Base-by-base conservation (phyloP, 176 grass and related monocot species). In the Dactylis glomerata region DNA sequence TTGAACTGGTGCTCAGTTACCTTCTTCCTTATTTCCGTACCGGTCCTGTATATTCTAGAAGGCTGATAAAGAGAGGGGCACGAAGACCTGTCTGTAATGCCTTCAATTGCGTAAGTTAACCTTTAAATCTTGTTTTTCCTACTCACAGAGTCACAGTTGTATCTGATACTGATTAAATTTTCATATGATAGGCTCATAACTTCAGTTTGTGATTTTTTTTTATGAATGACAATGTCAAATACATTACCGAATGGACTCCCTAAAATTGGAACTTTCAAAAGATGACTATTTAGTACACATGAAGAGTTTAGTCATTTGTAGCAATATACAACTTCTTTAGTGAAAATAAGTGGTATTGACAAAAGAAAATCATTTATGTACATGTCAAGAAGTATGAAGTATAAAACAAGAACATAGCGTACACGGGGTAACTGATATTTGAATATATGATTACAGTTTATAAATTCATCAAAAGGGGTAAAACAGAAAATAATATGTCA, bases 91-190 rank as follows among this genome's bases (percentile, higher is more conserved):
- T 68, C 8, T 36, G 27, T 47, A 14, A 84, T 38, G 28, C 62
- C 11, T 50, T 66, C 13, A 62, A 73, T 42, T 33, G 3, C 51
- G 81, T 32, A 42, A 88, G 65, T 69, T 59, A 38, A 16, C 64
- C 80, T 78, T 75, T 38, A 77, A 62, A 9, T 40, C 77, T 52
- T 62, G 16, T 26, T 77, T 19, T 41, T 49, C 37, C 44, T 67
- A 58, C 26, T 70, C n/a, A 55, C 14, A 63, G 16, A 64, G 17
- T 40, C 14, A 63, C 10, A 64, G 17, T 40, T 63, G 16, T 46
- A 63, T 73, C 12, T 73, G 13, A 19, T 73, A 73, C 33, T 47
- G 72, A 34, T 55, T 50, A 73, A 76, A 34, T 82, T 55, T 87
- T 3, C 33, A 34, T 37, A 52, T 34, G 19, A 55, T 33, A 68